Evolutionary conservation across 129 eudicot genomes (phyloP).

Genomic region (Calendula officinalis): DNA sequence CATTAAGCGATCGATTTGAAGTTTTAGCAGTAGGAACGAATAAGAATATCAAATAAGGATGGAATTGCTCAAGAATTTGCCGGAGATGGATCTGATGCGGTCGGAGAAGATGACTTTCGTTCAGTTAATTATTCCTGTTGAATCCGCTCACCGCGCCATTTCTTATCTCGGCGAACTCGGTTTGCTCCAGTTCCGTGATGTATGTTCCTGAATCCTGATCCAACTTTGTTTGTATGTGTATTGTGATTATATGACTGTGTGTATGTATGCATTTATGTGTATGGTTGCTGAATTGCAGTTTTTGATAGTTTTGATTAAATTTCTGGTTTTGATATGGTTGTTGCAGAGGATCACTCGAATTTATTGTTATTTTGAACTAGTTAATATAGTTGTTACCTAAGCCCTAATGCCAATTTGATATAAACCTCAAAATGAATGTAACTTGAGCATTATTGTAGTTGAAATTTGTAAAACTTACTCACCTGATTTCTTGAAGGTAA

Average conservation of each 20-base stretch:
- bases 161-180: conserved; percentile 94
- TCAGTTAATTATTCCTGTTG: conserved; percentile 90
- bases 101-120: conserved; percentile 90
- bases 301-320: background rate
- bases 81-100: conserved; percentile 97
- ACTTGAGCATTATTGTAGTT: background rate
- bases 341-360: background rate
- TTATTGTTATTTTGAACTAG: conserved; percentile 10
- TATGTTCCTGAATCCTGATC: conserved; percentile 30
- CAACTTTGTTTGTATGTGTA: background rate
- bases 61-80: conserved; percentile 68
- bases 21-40: conserved; percentile 25
- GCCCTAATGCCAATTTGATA: background rate
- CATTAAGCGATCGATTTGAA: conserved; percentile 1
- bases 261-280: background rate
- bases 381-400: conserved; percentile 5
- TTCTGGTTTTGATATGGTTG: conserved; percentile 2
- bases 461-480: background rate
- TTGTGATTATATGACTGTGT: background rate
- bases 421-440: conserved; percentile 14
- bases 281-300: conserved; percentile 15
- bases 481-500: background rate
- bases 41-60: conserved; percentile 36
- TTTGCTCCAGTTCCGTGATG: conserved; percentile 88
- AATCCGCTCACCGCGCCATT: conserved; percentile 93